Conservation (phyloP, 2,329 filamentous ascomycete species). For the Boeremia lycopersici region DNA sequence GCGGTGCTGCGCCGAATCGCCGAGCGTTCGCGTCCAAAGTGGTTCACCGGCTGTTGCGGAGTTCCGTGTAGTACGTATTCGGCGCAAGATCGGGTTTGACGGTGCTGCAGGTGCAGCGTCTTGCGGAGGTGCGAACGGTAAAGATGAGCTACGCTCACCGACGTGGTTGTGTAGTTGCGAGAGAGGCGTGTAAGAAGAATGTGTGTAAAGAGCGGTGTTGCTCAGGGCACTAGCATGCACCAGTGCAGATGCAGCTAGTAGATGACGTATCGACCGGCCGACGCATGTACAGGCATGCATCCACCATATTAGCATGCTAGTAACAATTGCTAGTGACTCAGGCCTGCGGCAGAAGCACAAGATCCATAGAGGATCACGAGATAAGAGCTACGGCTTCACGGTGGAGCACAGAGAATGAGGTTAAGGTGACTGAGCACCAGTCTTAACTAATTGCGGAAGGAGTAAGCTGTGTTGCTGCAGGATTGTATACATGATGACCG, state of each 20-base stretch:
- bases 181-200: no score
- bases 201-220: slow-evolving; percentile 37
- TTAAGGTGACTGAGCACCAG: not conserved
- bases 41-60: slow-evolving; percentile 13
- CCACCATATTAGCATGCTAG: slow-evolving; percentile 9
- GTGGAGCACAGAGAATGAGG: not conserved
- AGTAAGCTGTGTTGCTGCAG: slow-evolving; percentile 2
- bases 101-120: slow-evolving; percentile 6
- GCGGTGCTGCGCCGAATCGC: slow-evolving; percentile 8
- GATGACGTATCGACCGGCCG: slow-evolving; percentile 26
- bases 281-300: slow-evolving; percentile 9
- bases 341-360: not conserved
- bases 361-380: slow-evolving; percentile 10
- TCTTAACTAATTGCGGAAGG: not conserved
- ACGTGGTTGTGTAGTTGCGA: slow-evolving; percentile 19
- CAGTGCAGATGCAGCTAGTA: slow-evolving; percentile 5
- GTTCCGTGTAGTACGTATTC: not conserved
- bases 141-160: slow-evolving; percentile 38
- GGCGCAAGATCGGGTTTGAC: slow-evolving; percentile 8
- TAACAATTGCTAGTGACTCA: slow-evolving; percentile 9
- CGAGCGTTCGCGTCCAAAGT: slow-evolving; percentile 13
- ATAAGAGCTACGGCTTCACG: not conserved
- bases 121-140: slow-evolving; percentile 12
- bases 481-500: not conserved
- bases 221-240: slow-evolving; percentile 16